Evolutionary conservation across 495 filamentous ascomycete genomes (phyloP), one percentile per base, ranked within the genome.

Genomic region (Daldinia grandis): DNA sequence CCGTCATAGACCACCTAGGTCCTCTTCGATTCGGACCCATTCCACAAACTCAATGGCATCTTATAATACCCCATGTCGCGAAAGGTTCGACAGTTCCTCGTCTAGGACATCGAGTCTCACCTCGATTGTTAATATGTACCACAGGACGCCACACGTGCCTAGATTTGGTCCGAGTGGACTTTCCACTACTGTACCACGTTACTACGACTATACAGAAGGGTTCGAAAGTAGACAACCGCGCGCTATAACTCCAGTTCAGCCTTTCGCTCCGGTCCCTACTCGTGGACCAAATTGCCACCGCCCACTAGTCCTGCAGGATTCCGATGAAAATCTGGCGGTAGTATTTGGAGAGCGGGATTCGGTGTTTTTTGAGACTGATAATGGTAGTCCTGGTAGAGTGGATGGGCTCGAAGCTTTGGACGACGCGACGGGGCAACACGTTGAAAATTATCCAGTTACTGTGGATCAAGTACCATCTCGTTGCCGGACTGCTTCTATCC

Each of bases 171-270:
- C 64, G 17, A 67, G 61, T 53, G 44, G 58, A 21, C 47, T 66
- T 55, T 56, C 49, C 14, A 62, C 72, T 33, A 19, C 72, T 21
- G 68, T 73, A 40, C 81, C 81, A 25, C 63, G 81, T 24, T 86
- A 82, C 64, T 86, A 86, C 72, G 85, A 86, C 68, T 86, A 86
- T 66, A 84, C 82, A 4, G 84, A 86, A 71, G 80, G 79, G 25
- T 86, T 86, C 68, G 82, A 83, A 19, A 64, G 58, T 25, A 72
- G 59, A 17, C 62, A 74, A 9, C 44, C 68, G 51, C 68, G 59
- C 10, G 9, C 64, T n/a, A 35, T 35, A 14, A 68, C 72, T 5
- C 73, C 73, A 19, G 54, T 71, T 30, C 68, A 71, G 6, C 74
- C 77, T n/a, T 68, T 84, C 8, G 74, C 69, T 1, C 76, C 83